phyloP scores from a whole-genome alignment of 2,329 filamentous ascomycete species.

The Pseudogymnoascus sp. region DNA sequence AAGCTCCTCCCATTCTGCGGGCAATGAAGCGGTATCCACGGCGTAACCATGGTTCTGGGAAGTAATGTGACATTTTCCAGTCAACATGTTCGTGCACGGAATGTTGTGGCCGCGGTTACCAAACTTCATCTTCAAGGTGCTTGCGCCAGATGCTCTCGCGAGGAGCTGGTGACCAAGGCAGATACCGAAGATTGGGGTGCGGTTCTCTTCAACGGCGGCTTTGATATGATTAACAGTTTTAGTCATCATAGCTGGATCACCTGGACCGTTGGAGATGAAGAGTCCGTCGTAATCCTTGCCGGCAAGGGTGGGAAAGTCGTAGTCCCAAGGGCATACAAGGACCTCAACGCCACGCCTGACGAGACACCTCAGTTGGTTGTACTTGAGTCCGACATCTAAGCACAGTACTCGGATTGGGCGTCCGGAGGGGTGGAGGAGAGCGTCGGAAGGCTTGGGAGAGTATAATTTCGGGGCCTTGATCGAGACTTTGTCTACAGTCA shows the following conservation, averaged over 20 bases:
- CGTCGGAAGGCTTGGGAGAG: conserved; percentile 59
- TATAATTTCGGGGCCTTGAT: conserved; percentile 80
- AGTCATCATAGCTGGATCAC: conserved; percentile 85
- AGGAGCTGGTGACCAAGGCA: conserved; percentile 94
- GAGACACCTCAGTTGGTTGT: conserved; percentile 93
- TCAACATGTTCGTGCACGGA: conserved; percentile 90
- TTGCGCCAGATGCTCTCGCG: conserved; percentile 76
- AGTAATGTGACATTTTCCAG: conserved; percentile 95
- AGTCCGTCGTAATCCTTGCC: conserved; percentile 88
- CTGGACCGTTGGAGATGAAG: conserved; percentile 96
- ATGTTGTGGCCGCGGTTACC: conserved; percentile 99
- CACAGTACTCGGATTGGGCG: conserved; percentile 80
- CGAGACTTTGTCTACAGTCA: conserved; percentile 59
- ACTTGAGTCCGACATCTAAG: conserved; percentile 96
- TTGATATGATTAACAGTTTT: conserved; percentile 86
- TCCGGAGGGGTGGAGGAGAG: conserved; percentile 80
- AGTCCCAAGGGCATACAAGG: conserved; percentile 90
- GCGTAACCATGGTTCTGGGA: conserved; percentile 98
- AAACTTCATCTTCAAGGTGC: conserved; percentile 95
- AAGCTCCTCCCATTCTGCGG: conserved; percentile 78
- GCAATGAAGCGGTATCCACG: conserved; percentile 70
- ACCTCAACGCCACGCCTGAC: conserved; percentile 88
- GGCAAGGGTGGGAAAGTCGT: conserved; percentile 71
- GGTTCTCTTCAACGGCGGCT: conserved; percentile 65
- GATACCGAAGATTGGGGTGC: conserved; percentile 94